Conservation (phyloP, 805 yeast species). For the Metschnikowia borealis region DNA sequence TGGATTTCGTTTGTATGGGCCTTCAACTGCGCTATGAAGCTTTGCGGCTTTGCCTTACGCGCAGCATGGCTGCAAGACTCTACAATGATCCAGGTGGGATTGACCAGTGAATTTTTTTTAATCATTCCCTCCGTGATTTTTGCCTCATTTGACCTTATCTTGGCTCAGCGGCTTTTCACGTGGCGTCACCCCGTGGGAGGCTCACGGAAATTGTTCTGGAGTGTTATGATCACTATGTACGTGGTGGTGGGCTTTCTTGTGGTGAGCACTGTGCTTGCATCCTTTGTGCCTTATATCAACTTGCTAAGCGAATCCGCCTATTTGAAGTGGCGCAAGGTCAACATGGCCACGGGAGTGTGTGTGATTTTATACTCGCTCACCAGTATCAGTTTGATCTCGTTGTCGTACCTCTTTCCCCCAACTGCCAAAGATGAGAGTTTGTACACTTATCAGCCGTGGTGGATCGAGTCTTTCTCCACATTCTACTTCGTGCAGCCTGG, state of each 20-base stretch:
- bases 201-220: constrained; percentile 19
- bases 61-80: constrained; percentile 17
- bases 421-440: constrained; percentile 47
- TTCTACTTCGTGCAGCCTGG: constrained; percentile 55
- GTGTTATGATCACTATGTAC: constrained; percentile 18
- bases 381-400: constrained; percentile 45
- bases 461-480: constrained; percentile 64
- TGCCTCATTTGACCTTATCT: constrained; percentile 19
- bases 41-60: constrained; percentile 17
- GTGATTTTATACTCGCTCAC: constrained; percentile 47
- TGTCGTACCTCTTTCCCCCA: constrained; percentile 55
- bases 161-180: constrained; percentile 23
- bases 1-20: constrained; percentile 19
- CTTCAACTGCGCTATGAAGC: constrained; percentile 13
- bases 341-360: constrained; percentile 28
- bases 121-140: constrained; percentile 18
- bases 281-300: constrained; percentile 18
- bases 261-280: constrained; percentile 16
- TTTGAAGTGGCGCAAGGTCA: constrained; percentile 22
- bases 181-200: constrained; percentile 28
- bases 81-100: constrained; percentile 14
- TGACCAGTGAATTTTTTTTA: constrained; percentile 17
- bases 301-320: constrained; percentile 15
- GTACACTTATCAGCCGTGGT: constrained; percentile 69
- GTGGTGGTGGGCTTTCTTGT: constrained; percentile 15